Conservation (phyloP, 257 asterid genomes). For the Nicotiana tabacum region DNA sequence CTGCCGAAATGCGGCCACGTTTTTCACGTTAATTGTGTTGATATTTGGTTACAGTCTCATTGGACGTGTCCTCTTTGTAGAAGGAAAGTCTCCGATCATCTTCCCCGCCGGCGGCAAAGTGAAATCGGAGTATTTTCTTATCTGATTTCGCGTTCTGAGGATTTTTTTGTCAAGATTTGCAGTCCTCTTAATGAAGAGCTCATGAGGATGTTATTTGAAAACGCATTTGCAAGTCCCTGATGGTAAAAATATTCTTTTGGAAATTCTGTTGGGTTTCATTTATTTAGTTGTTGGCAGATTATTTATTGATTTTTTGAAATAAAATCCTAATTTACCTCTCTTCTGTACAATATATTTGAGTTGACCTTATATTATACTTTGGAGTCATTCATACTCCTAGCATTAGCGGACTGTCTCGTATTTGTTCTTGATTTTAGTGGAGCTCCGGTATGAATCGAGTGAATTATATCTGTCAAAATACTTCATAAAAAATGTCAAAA, state of each 20-base stretch:
- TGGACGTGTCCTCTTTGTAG: constrained; percentile 42
- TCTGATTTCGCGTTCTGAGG: neutral
- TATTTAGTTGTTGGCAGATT: neutral
- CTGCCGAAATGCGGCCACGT: constrained; percentile 34
- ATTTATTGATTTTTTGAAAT: neutral
- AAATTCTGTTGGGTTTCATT: neutral
- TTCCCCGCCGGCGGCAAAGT: neutral
- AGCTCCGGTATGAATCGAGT: no score
- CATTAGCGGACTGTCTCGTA: no score
- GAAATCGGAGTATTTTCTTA: neutral
- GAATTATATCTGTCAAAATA: no score
- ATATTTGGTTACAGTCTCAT: constrained; percentile 28
- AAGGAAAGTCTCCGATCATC: constrained; percentile 3
- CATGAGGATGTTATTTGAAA: neutral
- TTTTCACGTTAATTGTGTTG: constrained; percentile 36
- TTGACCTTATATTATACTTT: no score
- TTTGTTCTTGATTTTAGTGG: no score
- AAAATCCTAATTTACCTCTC: no score
- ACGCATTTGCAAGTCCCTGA: constrained; percentile 5
- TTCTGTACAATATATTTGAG: no score
- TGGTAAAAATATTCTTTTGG: neutral
- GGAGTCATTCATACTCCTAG: no score
- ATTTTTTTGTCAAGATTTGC: neutral
- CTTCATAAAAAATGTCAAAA: no score
- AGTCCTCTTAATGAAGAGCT: constrained; percentile 4